phyloP scores from a whole-genome alignment of 768 basidiomycete genomes.

The Hortiboletus campestris region DNA sequence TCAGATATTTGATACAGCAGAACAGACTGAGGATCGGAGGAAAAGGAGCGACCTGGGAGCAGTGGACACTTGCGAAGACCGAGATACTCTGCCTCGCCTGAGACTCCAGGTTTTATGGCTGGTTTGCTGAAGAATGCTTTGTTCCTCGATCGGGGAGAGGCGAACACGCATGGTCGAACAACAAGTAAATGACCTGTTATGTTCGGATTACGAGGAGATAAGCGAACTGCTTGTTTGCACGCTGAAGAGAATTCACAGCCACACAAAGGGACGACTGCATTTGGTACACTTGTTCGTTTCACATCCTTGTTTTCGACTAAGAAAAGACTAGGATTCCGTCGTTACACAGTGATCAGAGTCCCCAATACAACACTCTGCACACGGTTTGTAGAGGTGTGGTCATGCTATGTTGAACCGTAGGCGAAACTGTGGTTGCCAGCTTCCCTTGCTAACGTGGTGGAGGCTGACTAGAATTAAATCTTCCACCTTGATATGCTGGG shows the following conservation, averaged over 20 bases:
- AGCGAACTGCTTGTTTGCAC: background rate
- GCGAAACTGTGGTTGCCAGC: slow-evolving; percentile 73
- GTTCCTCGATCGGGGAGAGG: slow-evolving; percentile 8
- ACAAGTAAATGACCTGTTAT: slow-evolving; percentile 18
- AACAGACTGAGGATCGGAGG: background rate
- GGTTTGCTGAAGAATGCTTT: slow-evolving; percentile 8
- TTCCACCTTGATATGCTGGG: slow-evolving; percentile 52
- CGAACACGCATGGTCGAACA: background rate
- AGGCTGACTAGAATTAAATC: slow-evolving; percentile 71
- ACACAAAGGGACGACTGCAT: slow-evolving; percentile 4
- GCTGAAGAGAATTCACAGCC: background rate
- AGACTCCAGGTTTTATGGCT: slow-evolving; percentile 21
- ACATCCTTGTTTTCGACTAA: background rate
- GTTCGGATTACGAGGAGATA: slow-evolving; percentile 5
- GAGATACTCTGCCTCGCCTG: background rate
- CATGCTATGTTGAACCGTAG: slow-evolving; percentile 27
- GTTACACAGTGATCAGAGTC: too few species aligned
- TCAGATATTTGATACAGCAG: slow-evolving; percentile 21
- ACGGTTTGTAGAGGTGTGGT: background rate
- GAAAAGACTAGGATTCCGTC: too few species aligned
- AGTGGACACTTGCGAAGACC: background rate
- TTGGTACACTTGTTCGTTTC: background rate
- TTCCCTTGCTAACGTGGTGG: slow-evolving; percentile 75
- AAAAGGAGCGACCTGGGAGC: slow-evolving; percentile 4
- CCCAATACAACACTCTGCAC: background rate